Base-by-base conservation (phyloP, 2,329 filamentous ascomycete genomes). In the Aurifilum marmelostoma region DNA sequence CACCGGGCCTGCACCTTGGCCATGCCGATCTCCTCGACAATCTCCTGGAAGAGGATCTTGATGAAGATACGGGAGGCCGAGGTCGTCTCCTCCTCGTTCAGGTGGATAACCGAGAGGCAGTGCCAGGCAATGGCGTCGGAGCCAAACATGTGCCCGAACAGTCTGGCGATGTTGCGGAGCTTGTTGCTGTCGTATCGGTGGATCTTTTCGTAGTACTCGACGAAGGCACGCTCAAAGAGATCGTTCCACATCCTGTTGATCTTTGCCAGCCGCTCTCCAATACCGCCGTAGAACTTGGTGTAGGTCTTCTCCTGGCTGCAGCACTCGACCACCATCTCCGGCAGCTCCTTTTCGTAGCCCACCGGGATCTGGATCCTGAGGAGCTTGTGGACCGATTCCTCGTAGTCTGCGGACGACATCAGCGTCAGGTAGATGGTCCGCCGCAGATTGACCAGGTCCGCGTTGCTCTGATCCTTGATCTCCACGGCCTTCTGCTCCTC, bases 401-500 rank as follows among this genome's bases (percentile, higher is more conserved):
- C 96, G 67, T 97, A 97, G 69, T 97, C 93, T 73, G 96, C 93
- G 75, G 92, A 96, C 52, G 93, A 97, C 92, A 97, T 97, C 79
- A 99, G 97, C 14, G 95, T 99, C 71, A 99, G 85, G 79, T 99
- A 99, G 74, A 98, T 99, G 8, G 93, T 97, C 75, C 94, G 89
- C 70, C 96, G 91, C 64, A 99, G 84, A 77, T 97, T 97, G 77
- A 98, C 93, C 18, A 99, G 86, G 78, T 99, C 94, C 0, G 94
- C 94, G 76, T 99, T 99, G 72, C 92, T 97, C 82, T 97, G 94
- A 76, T 99, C 96, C 81, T 98, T 97, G 83, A 99, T 97, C 79
- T 99, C 96, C 79, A 98, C 86, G 27, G 91, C 91, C 77, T 91
- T 91, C 72, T 93, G 89, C 77, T 96, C 90, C 71, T 91, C 86